phyloP scores from a whole-genome alignment of 2,329 filamentous ascomycete species.

The Cordyceps cateniannulata region DNA sequence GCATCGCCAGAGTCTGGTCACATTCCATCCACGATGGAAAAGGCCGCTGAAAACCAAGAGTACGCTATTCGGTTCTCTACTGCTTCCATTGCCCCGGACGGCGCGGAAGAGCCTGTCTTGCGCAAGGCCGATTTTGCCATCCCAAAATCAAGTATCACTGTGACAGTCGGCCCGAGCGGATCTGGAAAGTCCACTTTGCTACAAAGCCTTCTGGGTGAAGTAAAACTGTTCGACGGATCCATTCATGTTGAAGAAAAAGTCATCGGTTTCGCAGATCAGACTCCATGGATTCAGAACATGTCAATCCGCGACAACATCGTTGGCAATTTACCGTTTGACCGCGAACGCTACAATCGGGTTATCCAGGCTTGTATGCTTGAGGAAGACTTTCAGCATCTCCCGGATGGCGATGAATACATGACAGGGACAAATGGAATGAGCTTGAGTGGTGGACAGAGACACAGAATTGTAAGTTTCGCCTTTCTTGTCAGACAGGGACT shows the following conservation, averaged over 20 bases:
- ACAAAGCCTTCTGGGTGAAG: background rate
- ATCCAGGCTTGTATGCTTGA: background rate
- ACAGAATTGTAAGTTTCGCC: no score
- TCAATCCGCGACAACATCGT: background rate
- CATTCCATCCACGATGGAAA: background rate
- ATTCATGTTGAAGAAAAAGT: background rate
- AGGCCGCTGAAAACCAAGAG: background rate
- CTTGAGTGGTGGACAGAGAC: constrained; percentile 1
- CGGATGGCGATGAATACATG: background rate
- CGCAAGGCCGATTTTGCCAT: background rate
- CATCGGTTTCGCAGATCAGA: background rate
- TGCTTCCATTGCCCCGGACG: background rate
- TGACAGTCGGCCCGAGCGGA: background rate
- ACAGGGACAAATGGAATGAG: background rate
- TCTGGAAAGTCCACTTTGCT: constrained; percentile 2
- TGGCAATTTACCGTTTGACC: background rate
- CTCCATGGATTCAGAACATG: background rate
- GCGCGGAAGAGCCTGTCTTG: background rate
- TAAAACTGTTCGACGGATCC: background rate
- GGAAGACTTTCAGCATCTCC: background rate
- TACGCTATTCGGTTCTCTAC: background rate
- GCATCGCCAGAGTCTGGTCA: background rate
- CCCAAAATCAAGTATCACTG: background rate
- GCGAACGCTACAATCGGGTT: background rate
- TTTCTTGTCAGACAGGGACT: no score